Base-by-base conservation (phyloP, 2,329 filamentous ascomycete species). In the Cadophora malorum region DNA sequence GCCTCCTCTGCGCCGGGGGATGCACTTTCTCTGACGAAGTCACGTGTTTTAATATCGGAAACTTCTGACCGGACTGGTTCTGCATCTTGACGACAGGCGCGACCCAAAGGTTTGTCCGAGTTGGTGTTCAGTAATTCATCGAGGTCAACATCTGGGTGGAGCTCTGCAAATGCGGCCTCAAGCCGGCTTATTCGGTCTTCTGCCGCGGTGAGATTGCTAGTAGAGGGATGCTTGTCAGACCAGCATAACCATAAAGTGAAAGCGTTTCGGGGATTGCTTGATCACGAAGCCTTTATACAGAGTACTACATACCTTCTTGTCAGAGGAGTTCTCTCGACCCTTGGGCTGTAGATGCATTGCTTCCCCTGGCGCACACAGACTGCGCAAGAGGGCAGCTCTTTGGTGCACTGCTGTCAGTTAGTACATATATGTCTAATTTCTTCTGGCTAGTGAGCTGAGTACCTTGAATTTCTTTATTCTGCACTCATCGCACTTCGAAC, bases 311-410 rank as follows among this genome's bases (percentile, higher is more conserved):
- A 61, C 56, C 21, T 56, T 67, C 80, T 74, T 38, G 80, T 81
- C 63, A 81, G 73, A 52, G 80, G 79, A 63, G 79, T 81, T 59
- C 80, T 75, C 52, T 76, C 76, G n/a, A 80, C 71, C 71, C 80
- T 81, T 2, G 79, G 79, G 64, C 80, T 81, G 71, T 81, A 81
- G 33, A 77, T 76, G 74, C 80, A 81, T 67, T 79, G 75, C 68
- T 79, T 80, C 64, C 77, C 76, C 63, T 81, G 69, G 65, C 81
- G 79, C 66, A 74, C 75, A 69, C 80, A 81, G 73, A 79, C 77
- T 41, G 76, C 69, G 67, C 80, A 81, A 59, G 73, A 72, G 41
- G 80, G 80, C 63, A 76, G 77, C 70, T 80, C 79, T 74, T 81
- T 81, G 16, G 80, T 80, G 69, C 80, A 81, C 80, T 81, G 45